These are phyloP conservation scores for Beta macrorhiza DNA, from an alignment of 179 eudicot species.

Conservation along the genomic window DNA sequence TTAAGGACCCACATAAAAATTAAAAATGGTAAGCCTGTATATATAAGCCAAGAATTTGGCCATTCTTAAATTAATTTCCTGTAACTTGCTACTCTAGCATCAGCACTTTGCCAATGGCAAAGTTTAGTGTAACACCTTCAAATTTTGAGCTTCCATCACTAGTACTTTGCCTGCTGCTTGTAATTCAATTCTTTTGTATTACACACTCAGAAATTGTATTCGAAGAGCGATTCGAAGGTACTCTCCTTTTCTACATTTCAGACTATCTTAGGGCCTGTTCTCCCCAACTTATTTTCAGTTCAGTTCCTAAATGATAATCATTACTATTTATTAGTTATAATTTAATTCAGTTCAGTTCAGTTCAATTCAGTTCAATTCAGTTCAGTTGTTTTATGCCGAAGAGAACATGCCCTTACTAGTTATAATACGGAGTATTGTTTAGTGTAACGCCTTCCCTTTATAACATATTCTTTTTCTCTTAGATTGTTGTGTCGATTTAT, in stretches of 20 bases:
- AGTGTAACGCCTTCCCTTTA: too few relatives aligned
- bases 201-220: constrained; percentile 68
- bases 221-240: constrained; percentile 93
- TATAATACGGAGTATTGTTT: too few relatives aligned
- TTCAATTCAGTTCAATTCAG: too few relatives aligned
- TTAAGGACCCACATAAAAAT: constrained; percentile 8
- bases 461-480: too few relatives aligned
- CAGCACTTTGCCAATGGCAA: constrained; percentile 4
- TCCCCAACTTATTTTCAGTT: too few relatives aligned
- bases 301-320: too few relatives aligned
- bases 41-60: not conserved
- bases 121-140: constrained; percentile 10
- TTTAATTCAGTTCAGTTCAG: too few relatives aligned
- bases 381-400: too few relatives aligned
- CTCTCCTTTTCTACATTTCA: not conserved
- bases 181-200: constrained; percentile 32
- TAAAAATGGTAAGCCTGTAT: constrained; percentile 29
- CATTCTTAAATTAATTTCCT: constrained; percentile 15
- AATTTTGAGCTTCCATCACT: constrained; percentile 18
- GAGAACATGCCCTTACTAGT: too few relatives aligned
- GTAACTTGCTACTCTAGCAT: constrained; percentile 20
- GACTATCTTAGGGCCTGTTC: too few relatives aligned
- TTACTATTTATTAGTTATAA: too few relatives aligned
- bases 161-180: constrained; percentile 22
- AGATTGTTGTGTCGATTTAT: too few relatives aligned